These are phyloP conservation scores for Leptodermis oblonga DNA, from an alignment of 257 asterid genomes.

Conservation along the genomic window DNA sequence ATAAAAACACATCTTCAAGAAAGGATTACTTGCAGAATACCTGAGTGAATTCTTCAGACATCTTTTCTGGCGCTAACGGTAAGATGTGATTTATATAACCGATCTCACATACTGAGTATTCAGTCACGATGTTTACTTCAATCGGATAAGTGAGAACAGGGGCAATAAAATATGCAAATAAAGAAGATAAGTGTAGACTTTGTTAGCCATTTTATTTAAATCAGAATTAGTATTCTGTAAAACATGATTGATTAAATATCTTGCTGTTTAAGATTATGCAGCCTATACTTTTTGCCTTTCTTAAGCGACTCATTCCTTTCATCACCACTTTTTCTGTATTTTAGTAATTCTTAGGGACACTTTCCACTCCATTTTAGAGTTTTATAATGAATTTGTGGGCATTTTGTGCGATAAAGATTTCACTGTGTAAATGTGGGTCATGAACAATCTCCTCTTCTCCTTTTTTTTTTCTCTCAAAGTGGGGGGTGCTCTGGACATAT, in stretches of 20 bases:
- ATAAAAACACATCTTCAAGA: neutral
- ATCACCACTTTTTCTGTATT: conserved; percentile 3
- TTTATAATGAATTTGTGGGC: conserved; percentile 15
- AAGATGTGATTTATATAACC: too few species aligned
- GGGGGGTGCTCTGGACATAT: conserved; percentile 21
- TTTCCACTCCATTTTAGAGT: conserved; percentile 2
- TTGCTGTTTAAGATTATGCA: conserved; percentile 11
- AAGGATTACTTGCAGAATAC: neutral
- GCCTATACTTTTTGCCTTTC: conserved; percentile 1
- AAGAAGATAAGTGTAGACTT: neutral
- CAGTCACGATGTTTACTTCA: too few species aligned
- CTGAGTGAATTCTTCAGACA: too few species aligned
- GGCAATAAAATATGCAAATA: neutral
- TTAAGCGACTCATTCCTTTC: neutral
- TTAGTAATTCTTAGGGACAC: neutral
- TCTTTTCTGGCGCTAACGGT: too few species aligned
- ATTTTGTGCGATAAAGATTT: conserved; percentile 17
- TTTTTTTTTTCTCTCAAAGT: conserved; percentile 12
- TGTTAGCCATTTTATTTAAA: conserved; percentile 5
- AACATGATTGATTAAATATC: conserved; percentile 19
- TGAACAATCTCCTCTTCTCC: conserved; percentile 10
- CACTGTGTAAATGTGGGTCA: conserved; percentile 7
- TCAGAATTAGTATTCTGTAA: neutral
- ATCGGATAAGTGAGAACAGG: neutral
- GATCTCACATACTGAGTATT: too few species aligned